phyloP scores from a whole-genome alignment of 352 stramenopile species.

The Globisporangium paddicum region DNA sequence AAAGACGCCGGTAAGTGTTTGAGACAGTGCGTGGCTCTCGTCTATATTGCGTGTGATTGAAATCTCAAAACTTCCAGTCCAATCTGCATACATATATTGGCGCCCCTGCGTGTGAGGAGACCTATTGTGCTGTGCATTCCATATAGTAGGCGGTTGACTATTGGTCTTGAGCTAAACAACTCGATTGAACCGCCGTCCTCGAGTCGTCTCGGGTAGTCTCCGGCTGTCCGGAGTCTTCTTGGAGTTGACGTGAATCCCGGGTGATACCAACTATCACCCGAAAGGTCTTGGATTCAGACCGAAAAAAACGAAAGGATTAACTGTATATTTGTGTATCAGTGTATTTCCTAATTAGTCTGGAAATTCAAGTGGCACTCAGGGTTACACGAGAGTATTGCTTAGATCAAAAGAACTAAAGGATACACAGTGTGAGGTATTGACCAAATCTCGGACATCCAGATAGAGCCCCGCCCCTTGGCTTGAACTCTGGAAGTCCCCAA shows the following conservation, averaged over 20 bases:
- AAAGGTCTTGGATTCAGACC: neutral
- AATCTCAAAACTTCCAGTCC: neutral
- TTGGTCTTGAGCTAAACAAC: neutral
- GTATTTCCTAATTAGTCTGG: neutral
- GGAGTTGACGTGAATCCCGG: neutral
- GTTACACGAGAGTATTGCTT: neutral
- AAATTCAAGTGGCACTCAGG: neutral
- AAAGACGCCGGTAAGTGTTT: neutral
- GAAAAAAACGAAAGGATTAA: neutral
- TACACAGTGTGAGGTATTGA: neutral
- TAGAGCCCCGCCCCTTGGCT: no score
- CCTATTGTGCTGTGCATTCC: neutral
- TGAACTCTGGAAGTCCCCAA: no score
- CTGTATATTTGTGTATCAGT: neutral
- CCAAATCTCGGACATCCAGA: neutral
- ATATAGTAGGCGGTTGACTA: neutral
- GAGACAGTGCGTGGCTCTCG: neutral
- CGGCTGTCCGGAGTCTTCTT: neutral
- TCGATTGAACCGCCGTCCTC: neutral
- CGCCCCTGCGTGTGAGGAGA: neutral
- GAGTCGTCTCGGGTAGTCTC: neutral
- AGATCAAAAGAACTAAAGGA: neutral
- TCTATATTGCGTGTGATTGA: neutral
- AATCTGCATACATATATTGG: neutral
- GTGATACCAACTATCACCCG: neutral